Base-by-base conservation (phyloP, 129 eudicot species). In the Flaveria linearis region DNA sequence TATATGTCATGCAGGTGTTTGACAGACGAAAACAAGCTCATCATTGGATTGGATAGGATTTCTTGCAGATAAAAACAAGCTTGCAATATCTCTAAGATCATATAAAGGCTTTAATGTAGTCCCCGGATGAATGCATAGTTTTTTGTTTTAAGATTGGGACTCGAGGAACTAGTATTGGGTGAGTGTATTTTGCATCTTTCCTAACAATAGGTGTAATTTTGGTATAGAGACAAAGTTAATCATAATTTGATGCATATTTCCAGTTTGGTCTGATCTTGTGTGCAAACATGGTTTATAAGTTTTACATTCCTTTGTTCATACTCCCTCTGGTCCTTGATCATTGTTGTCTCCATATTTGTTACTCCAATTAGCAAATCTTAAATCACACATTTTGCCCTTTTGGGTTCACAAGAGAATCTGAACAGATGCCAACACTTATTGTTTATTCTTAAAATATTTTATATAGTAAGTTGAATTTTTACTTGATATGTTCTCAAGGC, bases 1-100 rank as follows among this genome's bases (percentile, higher is more conserved):
- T 46, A 58, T 63, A 6, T 63, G 28, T 61, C 69, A 55, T 87
- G 85, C 90, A 90, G 96, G 82, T 85, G 92, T 85, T 83, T 90
- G 88, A 87, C 72, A 66, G 65, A 16, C 25, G 45, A 25, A 51
- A 80, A 65, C 79, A 64, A 74, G 69, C 69, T 45, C 45, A 22
- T 51, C 20, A 46, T 67, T 68, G 84, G 74, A 51, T 67, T 55
- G 33, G 11, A 15, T 22, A 65, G 52, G 63, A 76, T 63, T 47
- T 63, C 25, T 76, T 49, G 51, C 16, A 39, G 65, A 60, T 5
- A 41, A 26, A 61, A 61, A 26, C 68, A 28, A 61, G 20, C 17
- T 53, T 46, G 28, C 1, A 7, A 61, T 41, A 5, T 15, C 33
- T 56, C 41, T 66, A 55, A 45, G 30, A 55, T 68, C 68, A 22